Evolutionary conservation across 345 rosid species (phyloP), one percentile per base, ranked within the genome.

Genomic region (Citrus glauca): DNA sequence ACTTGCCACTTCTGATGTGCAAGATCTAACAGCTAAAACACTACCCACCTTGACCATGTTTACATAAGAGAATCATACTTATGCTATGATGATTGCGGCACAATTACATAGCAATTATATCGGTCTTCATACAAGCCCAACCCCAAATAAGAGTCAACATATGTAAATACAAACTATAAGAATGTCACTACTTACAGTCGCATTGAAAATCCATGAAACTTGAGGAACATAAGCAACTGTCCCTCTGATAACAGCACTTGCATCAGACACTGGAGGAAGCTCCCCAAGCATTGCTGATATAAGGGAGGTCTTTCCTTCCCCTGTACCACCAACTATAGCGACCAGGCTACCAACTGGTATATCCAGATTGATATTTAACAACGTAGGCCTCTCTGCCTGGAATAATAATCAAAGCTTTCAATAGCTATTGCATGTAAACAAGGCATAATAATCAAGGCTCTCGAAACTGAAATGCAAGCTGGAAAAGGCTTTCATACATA

Each of bases 161-260:
- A 64, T 27, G 40, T 6, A 60, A 42, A 74, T 8, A 45, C 24
- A 24, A 32, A 19, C 78, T 9, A 33, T 69, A 72, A 63, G 53
- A 11, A 73, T 72, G 50, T 11, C 20, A 63, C 20, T 81, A 89
- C 93, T 84, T 88, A 96, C 99, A 69, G 99, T 92, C 61, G 98
- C 99, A 87, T 96, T 96, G 76, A 96, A 96, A 83, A 96, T 96
- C 99, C 99, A 96, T 22, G 98, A 96, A 84, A 96, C 88, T 89
- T 96, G 99, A 81, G 99, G 95, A 83, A 96, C 98, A 92, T 96
- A 96, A 84, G 98, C 97, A 66, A 93, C 91, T 9, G 83, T 78
- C 85, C 99, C 99, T 90, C 98, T 90, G 71, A 90, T 81, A 67
- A 85, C 84, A 76, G 85, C 98, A 78, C 80, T 88, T 22, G 95